phyloP scores from a whole-genome alignment of 2,329 filamentous ascomycete species.

The Leptographium radiaticola region DNA sequence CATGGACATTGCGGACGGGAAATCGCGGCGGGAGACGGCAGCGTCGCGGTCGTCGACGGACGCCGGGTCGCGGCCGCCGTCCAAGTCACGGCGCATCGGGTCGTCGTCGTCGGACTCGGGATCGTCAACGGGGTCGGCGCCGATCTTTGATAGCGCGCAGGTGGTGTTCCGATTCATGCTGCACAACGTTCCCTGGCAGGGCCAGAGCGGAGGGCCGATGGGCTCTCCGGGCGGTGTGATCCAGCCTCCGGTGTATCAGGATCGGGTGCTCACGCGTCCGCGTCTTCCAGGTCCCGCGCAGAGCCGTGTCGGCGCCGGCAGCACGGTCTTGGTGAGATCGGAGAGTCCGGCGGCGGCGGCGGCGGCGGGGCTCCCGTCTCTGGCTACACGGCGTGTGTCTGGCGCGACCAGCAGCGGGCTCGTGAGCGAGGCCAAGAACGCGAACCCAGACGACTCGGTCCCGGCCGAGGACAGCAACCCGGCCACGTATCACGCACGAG shows the following conservation, averaged over 20 bases:
- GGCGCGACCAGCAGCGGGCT: slow-evolving; percentile 32
- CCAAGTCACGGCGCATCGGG: slow-evolving; percentile 21
- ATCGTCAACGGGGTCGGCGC: slow-evolving; percentile 41
- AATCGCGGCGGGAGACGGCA: slow-evolving; percentile 35
- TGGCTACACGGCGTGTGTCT: slow-evolving; percentile 33
- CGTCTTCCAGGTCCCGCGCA: slow-evolving; percentile 61
- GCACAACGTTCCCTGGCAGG: slow-evolving; percentile 27
- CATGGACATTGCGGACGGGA: slow-evolving; percentile 33
- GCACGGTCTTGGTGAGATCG: slow-evolving; percentile 13
- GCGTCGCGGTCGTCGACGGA: slow-evolving; percentile 21
- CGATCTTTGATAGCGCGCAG: slow-evolving; percentile 39
- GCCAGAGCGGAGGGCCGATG: background rate
- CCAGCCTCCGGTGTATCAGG: slow-evolving; percentile 34
- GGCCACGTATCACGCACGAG: background rate
- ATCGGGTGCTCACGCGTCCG: slow-evolving; percentile 53
- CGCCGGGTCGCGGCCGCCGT: slow-evolving; percentile 19
- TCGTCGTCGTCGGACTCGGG: slow-evolving; percentile 31
- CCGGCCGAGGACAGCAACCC: slow-evolving; percentile 6
- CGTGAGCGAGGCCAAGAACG: slow-evolving; percentile 38
- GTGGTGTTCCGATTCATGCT: slow-evolving; percentile 66
- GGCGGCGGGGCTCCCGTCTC: slow-evolving; percentile 24
- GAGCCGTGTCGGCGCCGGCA: slow-evolving; percentile 36
- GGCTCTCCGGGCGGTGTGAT: slow-evolving; percentile 32
- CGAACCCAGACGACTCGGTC: slow-evolving; percentile 15
- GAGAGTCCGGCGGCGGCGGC: slow-evolving; percentile 25